Percentiles rank a stretch among this genome's conserved stretches.
These are phyloP conservation scores for Fomitopsis pulvina DNA, from an alignment of 768 basidiomycete species.

Conservation along the genomic window DNA sequence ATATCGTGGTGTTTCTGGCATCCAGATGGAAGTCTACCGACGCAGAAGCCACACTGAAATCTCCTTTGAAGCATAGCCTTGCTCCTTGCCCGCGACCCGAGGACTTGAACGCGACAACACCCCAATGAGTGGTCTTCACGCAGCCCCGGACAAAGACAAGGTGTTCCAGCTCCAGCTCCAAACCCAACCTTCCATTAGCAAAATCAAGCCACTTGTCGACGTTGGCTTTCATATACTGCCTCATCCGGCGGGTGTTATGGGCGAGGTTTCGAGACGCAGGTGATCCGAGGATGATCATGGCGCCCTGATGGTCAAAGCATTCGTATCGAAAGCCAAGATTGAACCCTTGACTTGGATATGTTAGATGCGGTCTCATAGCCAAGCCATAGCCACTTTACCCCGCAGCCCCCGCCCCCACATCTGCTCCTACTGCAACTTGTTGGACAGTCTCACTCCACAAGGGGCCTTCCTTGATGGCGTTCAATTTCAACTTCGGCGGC, in stretches of 20 bases:
- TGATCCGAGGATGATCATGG: slow-evolving; percentile 7
- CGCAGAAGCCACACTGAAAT: neutral
- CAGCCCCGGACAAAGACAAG: slow-evolving; percentile 12
- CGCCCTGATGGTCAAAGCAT: slow-evolving; percentile 15
- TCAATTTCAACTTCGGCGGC: neutral
- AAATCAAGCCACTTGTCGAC: slow-evolving; percentile 4
- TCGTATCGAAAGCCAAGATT: slow-evolving; percentile 9
- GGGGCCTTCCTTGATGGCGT: neutral
- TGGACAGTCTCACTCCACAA: slow-evolving; percentile 5
- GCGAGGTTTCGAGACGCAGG: neutral
- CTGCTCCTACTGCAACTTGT: neutral
- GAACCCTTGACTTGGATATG: neutral
- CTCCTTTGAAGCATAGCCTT: slow-evolving; percentile 4
- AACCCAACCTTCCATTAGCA: neutral
- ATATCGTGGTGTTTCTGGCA: too few relatives aligned
- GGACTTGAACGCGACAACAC: slow-evolving; percentile 9
- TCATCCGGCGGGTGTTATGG: slow-evolving; percentile 1
- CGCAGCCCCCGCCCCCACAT: neutral
- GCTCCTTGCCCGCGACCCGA: neutral
- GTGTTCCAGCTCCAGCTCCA: slow-evolving; percentile 1
- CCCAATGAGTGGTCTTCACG: slow-evolving; percentile 14
- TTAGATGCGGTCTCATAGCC: neutral
- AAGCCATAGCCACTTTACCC: slow-evolving; percentile 2
- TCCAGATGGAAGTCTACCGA: neutral
- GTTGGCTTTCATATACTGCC: slow-evolving; percentile 8